Conservation (phyloP, 2,329 filamentous ascomycete species). For the Ophiostoma perfectum region DNA sequence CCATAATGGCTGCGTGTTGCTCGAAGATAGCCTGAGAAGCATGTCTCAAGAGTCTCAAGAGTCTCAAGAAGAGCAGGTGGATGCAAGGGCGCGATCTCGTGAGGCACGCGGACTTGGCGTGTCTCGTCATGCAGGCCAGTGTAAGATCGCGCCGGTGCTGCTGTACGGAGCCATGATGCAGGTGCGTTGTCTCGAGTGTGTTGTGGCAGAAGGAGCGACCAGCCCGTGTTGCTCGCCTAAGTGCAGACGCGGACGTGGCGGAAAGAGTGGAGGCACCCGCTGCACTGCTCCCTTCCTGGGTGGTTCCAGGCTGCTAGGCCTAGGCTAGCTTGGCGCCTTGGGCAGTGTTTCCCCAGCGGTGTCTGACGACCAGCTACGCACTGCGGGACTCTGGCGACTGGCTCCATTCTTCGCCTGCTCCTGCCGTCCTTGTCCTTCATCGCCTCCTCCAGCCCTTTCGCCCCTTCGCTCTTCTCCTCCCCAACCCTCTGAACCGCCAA, state of each 20-base stretch:
- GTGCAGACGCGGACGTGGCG: slow-evolving; percentile 18
- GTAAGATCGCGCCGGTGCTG: background rate
- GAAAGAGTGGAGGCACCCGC: slow-evolving; percentile 18
- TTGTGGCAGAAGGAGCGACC: background rate
- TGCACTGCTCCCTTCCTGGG: background rate
- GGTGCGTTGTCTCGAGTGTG: background rate
- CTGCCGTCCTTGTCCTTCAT: background rate
- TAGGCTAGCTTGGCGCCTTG: slow-evolving; percentile 1
- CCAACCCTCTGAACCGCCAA: background rate
- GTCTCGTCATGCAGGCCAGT: slow-evolving; percentile 8
- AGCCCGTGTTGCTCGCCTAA: background rate
- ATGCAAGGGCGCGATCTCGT: slow-evolving; percentile 11
- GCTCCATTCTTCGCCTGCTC: slow-evolving; percentile 14
- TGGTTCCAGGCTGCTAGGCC: slow-evolving; percentile 8
- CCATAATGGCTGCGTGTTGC: background rate
- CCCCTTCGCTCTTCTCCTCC: background rate
- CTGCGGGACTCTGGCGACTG: background rate
- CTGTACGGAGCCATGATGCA: background rate
- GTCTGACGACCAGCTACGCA: slow-evolving; percentile 17
- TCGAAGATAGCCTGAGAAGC: no score
- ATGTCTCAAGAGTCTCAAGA: no score
- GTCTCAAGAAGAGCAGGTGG: background rate
- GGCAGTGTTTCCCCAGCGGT: slow-evolving; percentile 12
- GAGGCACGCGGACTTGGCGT: slow-evolving; percentile 7
- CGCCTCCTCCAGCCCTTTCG: background rate